These are phyloP conservation scores for Lenwebbia sp. DNA, from an alignment of 345 rosid species.

Conservation along the genomic window DNA sequence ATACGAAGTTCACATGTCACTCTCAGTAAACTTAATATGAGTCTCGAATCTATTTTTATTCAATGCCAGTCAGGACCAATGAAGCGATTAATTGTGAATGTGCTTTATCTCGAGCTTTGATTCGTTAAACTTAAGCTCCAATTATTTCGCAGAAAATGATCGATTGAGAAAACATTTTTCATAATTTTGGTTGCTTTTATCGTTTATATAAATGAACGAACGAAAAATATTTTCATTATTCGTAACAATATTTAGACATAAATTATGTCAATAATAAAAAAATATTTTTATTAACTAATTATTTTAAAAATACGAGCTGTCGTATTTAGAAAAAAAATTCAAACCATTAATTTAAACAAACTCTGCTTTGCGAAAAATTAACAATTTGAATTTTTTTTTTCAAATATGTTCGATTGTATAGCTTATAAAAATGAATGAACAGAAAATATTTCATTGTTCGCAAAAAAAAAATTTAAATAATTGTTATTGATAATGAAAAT, in stretches of 20 bases:
- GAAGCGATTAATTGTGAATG: not conserved
- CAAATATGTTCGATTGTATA: not conserved
- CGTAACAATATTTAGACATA: not conserved
- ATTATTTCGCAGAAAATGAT: not conserved
- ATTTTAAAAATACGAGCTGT: not conserved
- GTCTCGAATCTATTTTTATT: too few species aligned
- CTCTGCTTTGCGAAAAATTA: too few species aligned
- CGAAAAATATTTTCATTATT: too few species aligned
- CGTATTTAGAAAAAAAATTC: not conserved
- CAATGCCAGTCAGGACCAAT: not conserved
- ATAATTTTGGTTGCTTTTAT: not conserved
- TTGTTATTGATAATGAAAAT: too few species aligned
- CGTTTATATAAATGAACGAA: not conserved
- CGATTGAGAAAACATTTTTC: rapidly evolving
- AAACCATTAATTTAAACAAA: too few species aligned
- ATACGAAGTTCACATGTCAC: not conserved
- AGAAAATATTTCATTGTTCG: too few species aligned
- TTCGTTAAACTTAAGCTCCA: rapidly evolving
- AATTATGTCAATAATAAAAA: not conserved
- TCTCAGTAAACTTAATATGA: not conserved
- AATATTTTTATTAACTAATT: rapidly evolving
- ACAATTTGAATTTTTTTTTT: not conserved
- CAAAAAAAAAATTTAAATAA: too few species aligned
- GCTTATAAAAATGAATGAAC: too few species aligned
- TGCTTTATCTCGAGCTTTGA: rapidly evolving